Conservation (phyloP, 1,284 basidiomycete species). For the Melampsora americana region DNA sequence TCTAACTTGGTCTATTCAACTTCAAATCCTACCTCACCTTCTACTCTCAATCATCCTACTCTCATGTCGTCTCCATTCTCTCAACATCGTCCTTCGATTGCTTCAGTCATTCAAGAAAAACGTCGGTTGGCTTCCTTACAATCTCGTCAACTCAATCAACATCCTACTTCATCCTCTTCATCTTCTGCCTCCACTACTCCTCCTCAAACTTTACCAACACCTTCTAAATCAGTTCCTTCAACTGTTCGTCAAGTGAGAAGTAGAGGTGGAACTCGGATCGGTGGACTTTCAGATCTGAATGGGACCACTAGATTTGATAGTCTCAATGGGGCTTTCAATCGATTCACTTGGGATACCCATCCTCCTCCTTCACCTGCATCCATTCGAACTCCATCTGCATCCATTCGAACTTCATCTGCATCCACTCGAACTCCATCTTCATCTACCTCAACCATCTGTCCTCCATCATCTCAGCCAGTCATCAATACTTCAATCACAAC, state of each 20-base stretch:
- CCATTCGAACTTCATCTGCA: too few species aligned
- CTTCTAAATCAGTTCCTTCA: background rate
- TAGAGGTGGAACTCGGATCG: conserved; percentile 20
- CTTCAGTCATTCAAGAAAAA: conserved; percentile 6
- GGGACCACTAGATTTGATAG: conserved; percentile 27
- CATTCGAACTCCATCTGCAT: background rate
- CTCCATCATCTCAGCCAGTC: background rate
- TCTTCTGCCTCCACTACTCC: background rate
- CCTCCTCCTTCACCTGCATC: background rate
- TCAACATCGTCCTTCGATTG: background rate
- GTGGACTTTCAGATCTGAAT: conserved; percentile 7
- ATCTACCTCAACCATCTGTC: background rate
- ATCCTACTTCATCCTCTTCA: background rate
- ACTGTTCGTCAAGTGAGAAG: background rate
- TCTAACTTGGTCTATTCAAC: too few species aligned
- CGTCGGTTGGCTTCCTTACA: background rate
- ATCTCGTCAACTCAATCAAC: background rate
- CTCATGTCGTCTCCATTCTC: too few species aligned
- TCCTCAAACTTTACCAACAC: background rate
- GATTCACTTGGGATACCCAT: conserved; percentile 9
- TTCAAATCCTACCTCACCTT: too few species aligned
- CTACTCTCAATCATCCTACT: too few species aligned
- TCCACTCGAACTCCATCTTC: too few species aligned
- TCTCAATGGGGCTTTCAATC: conserved; percentile 6
- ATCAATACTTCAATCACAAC: background rate